Evolutionary conservation across 2,329 filamentous ascomycete species (phyloP), one percentile per base, ranked within the genome.

Genomic region (Hypoxylon sp.): DNA sequence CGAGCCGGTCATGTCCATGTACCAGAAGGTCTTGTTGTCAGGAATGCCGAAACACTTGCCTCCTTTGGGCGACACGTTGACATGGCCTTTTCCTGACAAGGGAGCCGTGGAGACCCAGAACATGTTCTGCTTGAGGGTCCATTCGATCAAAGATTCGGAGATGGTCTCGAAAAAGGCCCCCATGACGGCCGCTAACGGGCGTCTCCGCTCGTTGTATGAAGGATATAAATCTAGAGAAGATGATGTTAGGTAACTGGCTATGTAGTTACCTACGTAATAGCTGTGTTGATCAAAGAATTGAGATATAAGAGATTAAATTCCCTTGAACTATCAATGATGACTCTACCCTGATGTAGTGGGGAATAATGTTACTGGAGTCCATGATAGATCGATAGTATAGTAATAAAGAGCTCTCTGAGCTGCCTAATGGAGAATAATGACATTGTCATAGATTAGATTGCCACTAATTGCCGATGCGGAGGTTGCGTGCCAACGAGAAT

Each of bases 21-120:
- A 92, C 67, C 69, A 73, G 41, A 74, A 73, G 1, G 65, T 70
- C 19, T 55, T 62, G 3, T 58, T 54, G 47, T 69, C 53, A 4
- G 69, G 57, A 4, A 72, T 29, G 4, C 71, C 70, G 27, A 73
- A 73, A 38, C 63, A 65, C 0, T 82, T 75, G 15, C 87, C 78
- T 37, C 89, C 88, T 70, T 92, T 91, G 37, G 89, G 87, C 0
- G 88, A 91, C 46, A 91, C 73, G 64, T 92, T 92, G 74, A 92
- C 76, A 72, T 92, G 88, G 2, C 71, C 72, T 1, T 74, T 71
- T 13, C 82, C 85, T n/a, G 78, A 77, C 17, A 84, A 78, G 0
- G 88, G 87, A 0, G 89, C 87, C 9, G 86, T 89, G 29, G 83
- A 86, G 7, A 88, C 86, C 75, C 88, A 91, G 78, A 91, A 91